Percentiles rank a stretch among this genome's conserved stretches.
phyloP scores from a whole-genome alignment of 306 rosid genomes.

The Quercus mongolica region DNA sequence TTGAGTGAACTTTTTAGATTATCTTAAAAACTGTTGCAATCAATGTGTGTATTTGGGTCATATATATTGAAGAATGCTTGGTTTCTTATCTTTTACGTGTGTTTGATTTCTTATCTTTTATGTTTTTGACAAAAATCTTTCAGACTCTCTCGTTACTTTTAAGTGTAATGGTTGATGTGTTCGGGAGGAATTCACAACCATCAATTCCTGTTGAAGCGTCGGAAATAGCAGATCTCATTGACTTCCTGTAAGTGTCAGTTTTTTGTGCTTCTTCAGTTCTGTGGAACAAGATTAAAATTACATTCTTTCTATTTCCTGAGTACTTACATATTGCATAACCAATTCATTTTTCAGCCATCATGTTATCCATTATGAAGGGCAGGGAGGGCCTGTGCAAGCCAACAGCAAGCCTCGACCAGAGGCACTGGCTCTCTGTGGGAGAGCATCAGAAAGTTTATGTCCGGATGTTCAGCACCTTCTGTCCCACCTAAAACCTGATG shows the following conservation, averaged over 20 bases:
- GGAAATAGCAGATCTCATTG: slow-evolving; percentile 78
- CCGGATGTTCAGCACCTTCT: slow-evolving; percentile 89
- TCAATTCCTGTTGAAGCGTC: slow-evolving; percentile 55
- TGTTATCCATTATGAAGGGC: slow-evolving; percentile 87
- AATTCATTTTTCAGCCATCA: slow-evolving; percentile 66
- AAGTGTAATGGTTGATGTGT: slow-evolving; percentile 73
- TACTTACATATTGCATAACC: slow-evolving; percentile 1
- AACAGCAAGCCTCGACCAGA: slow-evolving; percentile 91
- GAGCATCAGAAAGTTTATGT: slow-evolving; percentile 70
- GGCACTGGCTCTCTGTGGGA: slow-evolving; percentile 69
- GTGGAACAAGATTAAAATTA: not conserved
- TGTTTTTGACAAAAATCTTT: slow-evolving; percentile 16
- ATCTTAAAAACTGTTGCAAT: not conserved
- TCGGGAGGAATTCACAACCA: slow-evolving; percentile 82
- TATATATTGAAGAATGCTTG: not conserved
- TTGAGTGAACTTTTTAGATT: not conserved
- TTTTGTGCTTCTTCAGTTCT: not conserved
- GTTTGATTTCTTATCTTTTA: slow-evolving; percentile 16
- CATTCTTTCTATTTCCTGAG: slow-evolving; percentile 6
- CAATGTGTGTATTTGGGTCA: not conserved
- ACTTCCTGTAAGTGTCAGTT: slow-evolving; percentile 71
- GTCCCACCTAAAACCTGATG: slow-evolving; percentile 81
- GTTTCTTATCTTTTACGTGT: slow-evolving; percentile 14
- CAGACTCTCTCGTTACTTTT: slow-evolving; percentile 77
- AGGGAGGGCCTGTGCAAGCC: slow-evolving; percentile 87